A percentile compares a stretch with the other conserved stretches of the same genome.
These are phyloP conservation scores for Vanrija pseudolonga DNA, from an alignment of 1,284 basidiomycete species.

Conservation along the genomic window DNA sequence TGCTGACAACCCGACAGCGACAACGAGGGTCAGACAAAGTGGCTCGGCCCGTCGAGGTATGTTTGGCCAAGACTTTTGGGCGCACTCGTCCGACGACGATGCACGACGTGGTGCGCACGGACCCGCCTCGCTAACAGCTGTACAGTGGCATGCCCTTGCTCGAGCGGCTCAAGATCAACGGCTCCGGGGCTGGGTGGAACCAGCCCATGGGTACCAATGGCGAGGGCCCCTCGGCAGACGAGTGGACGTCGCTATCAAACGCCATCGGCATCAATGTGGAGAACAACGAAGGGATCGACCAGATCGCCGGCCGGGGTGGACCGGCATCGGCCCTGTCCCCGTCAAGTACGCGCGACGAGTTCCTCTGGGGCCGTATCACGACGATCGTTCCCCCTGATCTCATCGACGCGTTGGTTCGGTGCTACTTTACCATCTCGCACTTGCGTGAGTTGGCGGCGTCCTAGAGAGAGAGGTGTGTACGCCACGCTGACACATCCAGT, in stretches of 20 bases:
- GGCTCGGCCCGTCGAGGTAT: slow-evolving; percentile 27
- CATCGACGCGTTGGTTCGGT: slow-evolving; percentile 23
- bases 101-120: not conserved
- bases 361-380: slow-evolving; percentile 25
- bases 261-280: slow-evolving; percentile 30
- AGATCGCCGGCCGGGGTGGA: not conserved
- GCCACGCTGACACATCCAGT: slow-evolving; percentile 14
- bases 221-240: slow-evolving; percentile 18
- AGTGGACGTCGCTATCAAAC: slow-evolving; percentile 34
- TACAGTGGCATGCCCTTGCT: slow-evolving; percentile 33
- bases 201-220: slow-evolving; percentile 13
- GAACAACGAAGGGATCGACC: slow-evolving; percentile 6
- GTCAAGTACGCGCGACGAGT: slow-evolving; percentile 16
- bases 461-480: too few species aligned
- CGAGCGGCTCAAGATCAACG: slow-evolving; percentile 27
- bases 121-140: not conserved
- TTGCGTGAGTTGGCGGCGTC: slow-evolving; percentile 30
- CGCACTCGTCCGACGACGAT: slow-evolving; percentile 1
- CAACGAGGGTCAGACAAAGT: slow-evolving; percentile 31
- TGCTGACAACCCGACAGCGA: slow-evolving; percentile 14
- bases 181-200: slow-evolving; percentile 6
- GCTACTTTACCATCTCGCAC: slow-evolving; percentile 36
- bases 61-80: too few species aligned
- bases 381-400: slow-evolving; percentile 25
- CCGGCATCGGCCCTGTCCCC: slow-evolving; percentile 7